phyloP scores from a whole-genome alignment of 306 rosid genomes.

The Fragaria ananassa region DNA sequence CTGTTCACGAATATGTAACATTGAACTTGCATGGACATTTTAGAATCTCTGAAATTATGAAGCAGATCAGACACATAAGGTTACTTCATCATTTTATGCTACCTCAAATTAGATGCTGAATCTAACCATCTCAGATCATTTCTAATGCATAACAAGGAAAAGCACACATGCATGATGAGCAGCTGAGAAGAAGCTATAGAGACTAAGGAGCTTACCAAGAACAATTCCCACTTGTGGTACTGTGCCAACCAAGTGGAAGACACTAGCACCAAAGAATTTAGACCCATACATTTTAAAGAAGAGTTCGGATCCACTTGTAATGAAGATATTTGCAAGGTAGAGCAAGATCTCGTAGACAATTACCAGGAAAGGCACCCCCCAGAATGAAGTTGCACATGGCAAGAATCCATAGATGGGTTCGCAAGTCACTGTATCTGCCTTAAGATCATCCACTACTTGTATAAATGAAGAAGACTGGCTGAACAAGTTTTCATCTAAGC shows the following conservation, averaged over 20 bases:
- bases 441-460: not conserved
- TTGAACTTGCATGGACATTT: not conserved
- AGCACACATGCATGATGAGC: not conserved
- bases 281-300: constrained; percentile 35
- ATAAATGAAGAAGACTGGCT: not conserved
- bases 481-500: not conserved
- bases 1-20: not conserved
- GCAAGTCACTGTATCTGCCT: constrained; percentile 32
- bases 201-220: constrained; percentile 22
- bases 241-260: constrained; percentile 31
- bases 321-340: constrained; percentile 17
- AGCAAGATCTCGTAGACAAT: constrained; percentile 33
- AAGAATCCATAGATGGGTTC: constrained; percentile 34
- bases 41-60: not conserved
- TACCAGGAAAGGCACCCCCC: constrained; percentile 33
- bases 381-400: constrained; percentile 33
- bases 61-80: not conserved
- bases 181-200: not conserved
- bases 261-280: constrained; percentile 31
- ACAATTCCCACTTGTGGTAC: constrained; percentile 31
- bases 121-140: not conserved
- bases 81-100: too few species aligned
- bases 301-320: constrained; percentile 25
- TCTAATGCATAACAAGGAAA: not conserved
- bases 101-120: not conserved